Base-by-base conservation (phyloP, 2,329 filamentous ascomycete species). In the Fusarium pseudocircinatum region DNA sequence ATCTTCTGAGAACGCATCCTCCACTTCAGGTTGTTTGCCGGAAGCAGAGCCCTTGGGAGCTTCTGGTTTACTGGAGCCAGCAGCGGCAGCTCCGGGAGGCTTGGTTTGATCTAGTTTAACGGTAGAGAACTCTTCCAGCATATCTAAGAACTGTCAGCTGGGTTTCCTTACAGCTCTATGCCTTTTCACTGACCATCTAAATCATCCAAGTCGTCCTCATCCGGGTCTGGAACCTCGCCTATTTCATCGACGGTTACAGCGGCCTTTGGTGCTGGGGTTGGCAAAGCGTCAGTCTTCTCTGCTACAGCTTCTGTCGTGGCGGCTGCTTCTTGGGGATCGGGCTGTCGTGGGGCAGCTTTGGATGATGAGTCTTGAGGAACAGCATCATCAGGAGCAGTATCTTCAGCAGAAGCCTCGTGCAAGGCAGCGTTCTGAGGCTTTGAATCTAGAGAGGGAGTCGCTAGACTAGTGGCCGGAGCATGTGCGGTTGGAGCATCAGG, bases 131-230 rank as follows among this genome's bases (percentile, higher is more conserved):
- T 98, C 93, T 80, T 98, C 94, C 32, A 99, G 91, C 82, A 98
- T 93, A 77, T 98, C 96, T 96, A 47, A 22, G 12, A 34, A 15
- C 6, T 12, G 49, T 75, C 32, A 78, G 70, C 22, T 24, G 54
- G 10, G 34, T 36, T n/a, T 36, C 34, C n/a, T 10, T 10, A 37
- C 34, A 37, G 8, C 16, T n/a, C n/a, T 13, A 22, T 40, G 44
- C 13, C 16, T 63, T 36, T 26, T 18, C 42, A 54, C 63, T 11
- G 44, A 94, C 94, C 94, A 83, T 99, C 96, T 49, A 99, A 86
- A 78, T 98, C 96, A 79, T 98, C 94, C 26, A 96, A 85, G 76
- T 96, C 94, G 82, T 96, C 96, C 82, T 97, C 95, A 74, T 98
- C 96, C 12, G 95, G 96, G 78, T 98, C 96, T 26, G 95, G 92